A percentile compares a stretch with the other conserved stretches of the same genome.
Evolutionary conservation across 202 grass and related monocot genomes (phyloP).

Genomic region (Schoenoplectus tabernaemontani): DNA sequence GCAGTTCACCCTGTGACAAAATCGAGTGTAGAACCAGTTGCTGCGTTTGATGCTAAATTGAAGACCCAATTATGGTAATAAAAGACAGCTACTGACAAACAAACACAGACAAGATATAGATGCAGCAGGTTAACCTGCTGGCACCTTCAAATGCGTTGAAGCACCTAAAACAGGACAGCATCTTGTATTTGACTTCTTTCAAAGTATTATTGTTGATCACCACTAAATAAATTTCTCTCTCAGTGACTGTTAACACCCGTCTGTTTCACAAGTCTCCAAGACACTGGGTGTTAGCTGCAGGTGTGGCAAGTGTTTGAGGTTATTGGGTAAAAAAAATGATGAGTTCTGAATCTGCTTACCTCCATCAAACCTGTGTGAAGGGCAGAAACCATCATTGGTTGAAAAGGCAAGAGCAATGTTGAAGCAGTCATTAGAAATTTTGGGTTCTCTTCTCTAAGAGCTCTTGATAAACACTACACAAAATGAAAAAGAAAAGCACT

Average conservation of each 20-base stretch:
- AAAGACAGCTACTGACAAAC: no score
- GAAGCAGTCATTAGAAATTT: constrained; percentile 71
- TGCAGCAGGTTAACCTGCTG: no score
- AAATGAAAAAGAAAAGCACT: not conserved
- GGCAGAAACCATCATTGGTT: constrained; percentile 89
- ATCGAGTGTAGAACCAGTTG: no score
- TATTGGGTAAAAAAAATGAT: not conserved
- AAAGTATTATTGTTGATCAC: not conserved
- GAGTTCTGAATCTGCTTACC: constrained; percentile 37
- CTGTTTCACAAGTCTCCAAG: not conserved
- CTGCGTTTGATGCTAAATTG: no score
- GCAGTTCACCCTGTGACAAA: no score
- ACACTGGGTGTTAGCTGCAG: not conserved
- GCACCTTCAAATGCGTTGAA: no score
- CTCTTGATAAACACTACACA: constrained; percentile 73
- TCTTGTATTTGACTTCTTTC: not conserved
- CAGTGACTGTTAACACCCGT: not conserved
- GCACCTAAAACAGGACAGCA: not conserved
- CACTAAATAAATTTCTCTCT: not conserved
- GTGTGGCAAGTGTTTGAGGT: not conserved
- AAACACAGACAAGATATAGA: no score
- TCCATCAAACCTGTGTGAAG: constrained; percentile 92
- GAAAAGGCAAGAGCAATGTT: constrained; percentile 82
- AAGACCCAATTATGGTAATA: no score
- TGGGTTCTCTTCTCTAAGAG: constrained; percentile 64